These are phyloP conservation scores for Plasmodium falciparum DNA, from an alignment of 169 alveolate species.

Conservation along the genomic window DNA sequence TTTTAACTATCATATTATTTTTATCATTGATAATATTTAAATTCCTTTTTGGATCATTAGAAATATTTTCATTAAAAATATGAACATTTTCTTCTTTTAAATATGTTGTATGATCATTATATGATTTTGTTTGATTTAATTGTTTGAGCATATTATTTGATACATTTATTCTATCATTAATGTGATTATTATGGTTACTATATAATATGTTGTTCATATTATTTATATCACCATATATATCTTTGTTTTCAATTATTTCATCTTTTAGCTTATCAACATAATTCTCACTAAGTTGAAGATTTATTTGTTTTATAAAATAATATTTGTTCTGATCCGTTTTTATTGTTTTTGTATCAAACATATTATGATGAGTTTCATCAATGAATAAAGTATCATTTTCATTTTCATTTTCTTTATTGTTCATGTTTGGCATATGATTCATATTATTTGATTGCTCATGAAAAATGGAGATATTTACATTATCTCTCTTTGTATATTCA, in stretches of 20 bases:
- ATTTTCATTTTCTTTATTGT: not conserved
- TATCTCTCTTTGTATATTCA: conserved; percentile 20
- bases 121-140: not conserved
- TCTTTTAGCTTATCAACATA: conserved; percentile 35
- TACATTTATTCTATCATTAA: not conserved
- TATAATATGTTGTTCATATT: not conserved
- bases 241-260: not conserved
- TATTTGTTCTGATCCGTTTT: not conserved
- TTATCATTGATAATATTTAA: not conserved
- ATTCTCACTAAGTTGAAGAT: conserved; percentile 30
- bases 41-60: not conserved
- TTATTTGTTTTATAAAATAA: conserved; percentile 11
- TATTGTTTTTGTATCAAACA: not conserved
- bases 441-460: not conserved
- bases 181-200: not conserved
- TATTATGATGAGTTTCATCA: conserved; percentile 9
- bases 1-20: not conserved
- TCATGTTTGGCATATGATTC: no score
- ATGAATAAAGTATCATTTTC: not conserved
- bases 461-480: conserved; percentile 2
- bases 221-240: not conserved
- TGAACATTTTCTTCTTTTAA: not conserved
- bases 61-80: not conserved
- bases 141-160: not conserved
- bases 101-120: not conserved